These are phyloP conservation scores for Lactarius indigo DNA, from an alignment of 768 basidiomycete genomes.

Conservation along the genomic window DNA sequence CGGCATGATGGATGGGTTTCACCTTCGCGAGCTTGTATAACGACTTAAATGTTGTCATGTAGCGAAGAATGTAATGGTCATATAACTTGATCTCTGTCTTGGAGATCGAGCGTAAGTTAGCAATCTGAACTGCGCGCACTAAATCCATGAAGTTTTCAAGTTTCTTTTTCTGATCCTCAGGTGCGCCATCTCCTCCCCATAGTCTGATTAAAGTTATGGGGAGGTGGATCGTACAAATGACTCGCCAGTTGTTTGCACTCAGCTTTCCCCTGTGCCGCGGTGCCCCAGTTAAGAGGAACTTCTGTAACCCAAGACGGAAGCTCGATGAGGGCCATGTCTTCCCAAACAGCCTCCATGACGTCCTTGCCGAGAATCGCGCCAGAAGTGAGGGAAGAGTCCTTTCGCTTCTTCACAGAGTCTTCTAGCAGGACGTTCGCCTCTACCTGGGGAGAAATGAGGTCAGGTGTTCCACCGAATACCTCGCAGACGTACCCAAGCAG, in stretches of 20 bases:
- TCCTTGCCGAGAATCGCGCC: slow-evolving; percentile 31
- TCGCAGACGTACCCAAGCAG: not conserved
- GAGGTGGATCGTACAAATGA: slow-evolving; percentile 33
- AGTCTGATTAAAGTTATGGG: slow-evolving; percentile 36
- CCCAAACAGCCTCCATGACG: slow-evolving; percentile 31
- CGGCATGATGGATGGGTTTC: too few relatives aligned
- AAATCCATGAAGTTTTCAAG: slow-evolving; percentile 35
- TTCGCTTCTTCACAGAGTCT: not conserved
- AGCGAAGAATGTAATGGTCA: slow-evolving; percentile 17
- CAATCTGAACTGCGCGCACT: slow-evolving; percentile 28
- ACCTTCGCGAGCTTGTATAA: slow-evolving; percentile 28
- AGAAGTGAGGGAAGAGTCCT: not conserved
- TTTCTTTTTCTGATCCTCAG: slow-evolving; percentile 17
- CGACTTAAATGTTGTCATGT: too few relatives aligned
- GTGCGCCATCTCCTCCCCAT: slow-evolving; percentile 31
- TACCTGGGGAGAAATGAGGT: not conserved
- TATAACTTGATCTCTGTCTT: slow-evolving; percentile 4
- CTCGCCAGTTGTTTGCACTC: slow-evolving; percentile 37
- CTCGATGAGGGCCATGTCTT: too few relatives aligned
- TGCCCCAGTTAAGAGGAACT: slow-evolving; percentile 36
- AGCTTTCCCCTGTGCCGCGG: slow-evolving; percentile 33
- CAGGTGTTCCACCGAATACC: not conserved
- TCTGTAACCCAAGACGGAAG: too few relatives aligned
- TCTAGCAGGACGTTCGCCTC: not conserved
- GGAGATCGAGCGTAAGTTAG: slow-evolving; percentile 24